Evolutionary conservation across 2,329 filamentous ascomycete species (phyloP).

Genomic region (Pseudogymnoascus sp.): DNA sequence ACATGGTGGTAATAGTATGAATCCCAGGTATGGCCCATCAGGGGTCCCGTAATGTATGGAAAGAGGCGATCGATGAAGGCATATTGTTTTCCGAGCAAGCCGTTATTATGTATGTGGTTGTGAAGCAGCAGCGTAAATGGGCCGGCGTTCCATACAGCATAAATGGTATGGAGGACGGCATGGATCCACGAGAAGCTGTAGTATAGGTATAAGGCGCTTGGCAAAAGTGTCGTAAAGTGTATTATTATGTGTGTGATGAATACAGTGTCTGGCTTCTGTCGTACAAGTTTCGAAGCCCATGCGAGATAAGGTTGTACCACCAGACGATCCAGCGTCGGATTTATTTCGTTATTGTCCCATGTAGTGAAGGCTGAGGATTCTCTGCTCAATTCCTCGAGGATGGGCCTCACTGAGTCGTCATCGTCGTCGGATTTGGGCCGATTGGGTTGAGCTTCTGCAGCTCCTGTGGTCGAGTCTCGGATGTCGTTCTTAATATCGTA

Average conservation of each 20-base stretch:
- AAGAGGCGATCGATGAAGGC: conserved; percentile 56
- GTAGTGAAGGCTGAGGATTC: conserved; percentile 48
- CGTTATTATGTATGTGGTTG: conserved; percentile 74
- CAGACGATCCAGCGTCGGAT: conserved; percentile 36
- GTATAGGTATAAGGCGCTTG: conserved; percentile 60
- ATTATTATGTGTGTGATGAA: conserved; percentile 70
- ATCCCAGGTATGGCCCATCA: conserved; percentile 82
- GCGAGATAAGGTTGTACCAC: conserved; percentile 54
- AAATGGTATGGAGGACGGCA: conserved; percentile 55
- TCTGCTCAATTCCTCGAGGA: neutral
- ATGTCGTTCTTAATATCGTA: conserved; percentile 9
- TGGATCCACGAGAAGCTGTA: conserved; percentile 61
- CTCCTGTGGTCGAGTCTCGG: conserved; percentile 1
- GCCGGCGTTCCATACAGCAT: conserved; percentile 63
- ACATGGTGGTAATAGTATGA: conserved; percentile 81
- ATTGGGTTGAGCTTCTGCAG: neutral
- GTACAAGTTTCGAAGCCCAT: conserved; percentile 49
- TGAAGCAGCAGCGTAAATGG: conserved; percentile 77
- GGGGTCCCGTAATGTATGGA: conserved; percentile 65
- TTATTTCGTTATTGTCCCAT: conserved; percentile 42
- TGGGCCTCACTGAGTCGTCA: neutral
- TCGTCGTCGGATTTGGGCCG: neutral
- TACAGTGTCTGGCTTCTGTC: conserved; percentile 64
- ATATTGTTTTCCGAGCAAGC: conserved; percentile 52
- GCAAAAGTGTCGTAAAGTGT: conserved; percentile 62